Base-by-base conservation (phyloP, 306 rosid species). In the Calophaca sinica region DNA sequence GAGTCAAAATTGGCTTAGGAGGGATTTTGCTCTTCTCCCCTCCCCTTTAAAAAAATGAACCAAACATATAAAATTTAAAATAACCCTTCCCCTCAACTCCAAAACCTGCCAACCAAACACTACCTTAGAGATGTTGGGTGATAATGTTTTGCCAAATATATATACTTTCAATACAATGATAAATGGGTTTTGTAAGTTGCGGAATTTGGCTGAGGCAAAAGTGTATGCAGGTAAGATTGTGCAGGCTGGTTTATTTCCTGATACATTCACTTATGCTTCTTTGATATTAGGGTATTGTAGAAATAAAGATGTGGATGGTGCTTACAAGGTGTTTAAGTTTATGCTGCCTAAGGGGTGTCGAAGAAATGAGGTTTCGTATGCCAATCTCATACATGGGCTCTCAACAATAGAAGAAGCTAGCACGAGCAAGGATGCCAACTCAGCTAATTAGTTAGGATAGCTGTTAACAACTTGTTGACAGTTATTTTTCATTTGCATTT, bases 281-380 rank as follows among this genome's bases (percentile, higher is more conserved):
- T 81, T 91, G 90, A 87, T 89, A 42, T 52, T 91, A 78, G 92
- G 96, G 8, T 88, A 91, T 77, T 88, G 96, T 78, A 84, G 90
- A 70, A 88, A 75, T 55, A 82, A 78, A 15, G 80, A 89, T 80
- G 82, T 91, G 41, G 90, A 76, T 49, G 59, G 70, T 79, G 94
- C 93, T 79, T 72, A 20, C 53, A 51, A 14, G 42, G 76, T 81
- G 54, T 88, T 91, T 64, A 32, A 77, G 82, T 59, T 68, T 7
- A 88, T 88, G 86, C 76, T 66, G 5, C 10, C 48, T 3, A 54
- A 75, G 51, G 86, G 85, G 7, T 85, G 87, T 69, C 39, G 12
- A 4, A 88, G 93, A 79, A 87, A 86, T 61, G 91, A 81, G 82
- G 91, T 88, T 75, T 82, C 93, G 0, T 88, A 86, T 46, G 85